Percentiles rank a stretch among this genome's conserved stretches.
phyloP scores from a whole-genome alignment of 345 rosid species.

The Mercurialis annua region DNA sequence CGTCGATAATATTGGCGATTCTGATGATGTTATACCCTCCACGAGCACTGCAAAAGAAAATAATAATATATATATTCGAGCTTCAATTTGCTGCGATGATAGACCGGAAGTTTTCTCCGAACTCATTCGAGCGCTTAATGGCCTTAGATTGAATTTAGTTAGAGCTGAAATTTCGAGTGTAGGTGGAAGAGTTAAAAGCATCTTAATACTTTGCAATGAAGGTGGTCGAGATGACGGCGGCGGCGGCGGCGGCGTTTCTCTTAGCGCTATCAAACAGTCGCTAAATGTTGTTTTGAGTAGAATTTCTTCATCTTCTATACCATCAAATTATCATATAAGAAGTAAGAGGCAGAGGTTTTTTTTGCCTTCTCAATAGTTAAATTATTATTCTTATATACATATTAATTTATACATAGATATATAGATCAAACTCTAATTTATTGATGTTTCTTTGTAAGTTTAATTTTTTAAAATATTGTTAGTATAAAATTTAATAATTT shows the following conservation, averaged over 20 bases:
- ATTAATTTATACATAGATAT: not conserved
- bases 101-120: conserved; percentile 72
- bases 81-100: conserved; percentile 76
- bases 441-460: not conserved
- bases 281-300: conserved; percentile 39
- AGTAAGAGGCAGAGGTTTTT: conserved; percentile 91
- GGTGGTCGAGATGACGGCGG: conserved; percentile 14
- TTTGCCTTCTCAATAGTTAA: conserved; percentile 41
- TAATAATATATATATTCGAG: conserved; percentile 41
- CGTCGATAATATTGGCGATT: conserved; percentile 41
- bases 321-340: conserved; percentile 52
- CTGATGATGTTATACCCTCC: conserved; percentile 27
- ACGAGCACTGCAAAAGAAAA: conserved; percentile 2
- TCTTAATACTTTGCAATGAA: conserved; percentile 45
- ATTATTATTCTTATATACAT: not conserved
- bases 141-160: conserved; percentile 46
- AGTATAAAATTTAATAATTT: no score
- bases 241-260: conserved; percentile 16
- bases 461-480: no score
- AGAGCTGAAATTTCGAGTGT: conserved; percentile 59
- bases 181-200: conserved; percentile 72
- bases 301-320: conserved; percentile 43
- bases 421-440: not conserved
- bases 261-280: conserved; percentile 47
- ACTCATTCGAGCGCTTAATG: conserved; percentile 49